phyloP scores from a whole-genome alignment of 495 filamentous ascomycete species.

The Xylaria grammica region DNA sequence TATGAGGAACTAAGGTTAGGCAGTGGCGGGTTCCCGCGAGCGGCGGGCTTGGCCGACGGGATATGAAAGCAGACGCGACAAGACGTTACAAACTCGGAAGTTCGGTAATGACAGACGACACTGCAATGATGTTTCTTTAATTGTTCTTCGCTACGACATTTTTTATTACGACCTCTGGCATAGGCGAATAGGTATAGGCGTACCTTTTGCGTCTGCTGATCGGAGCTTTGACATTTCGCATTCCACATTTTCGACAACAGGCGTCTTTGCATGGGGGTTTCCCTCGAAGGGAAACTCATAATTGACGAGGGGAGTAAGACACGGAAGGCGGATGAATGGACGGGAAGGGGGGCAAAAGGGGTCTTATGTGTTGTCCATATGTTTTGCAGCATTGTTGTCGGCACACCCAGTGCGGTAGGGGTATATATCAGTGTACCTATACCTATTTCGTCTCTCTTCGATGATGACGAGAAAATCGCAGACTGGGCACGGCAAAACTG shows the following conservation, averaged over 20 bases:
- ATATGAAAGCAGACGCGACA: conserved; percentile 22
- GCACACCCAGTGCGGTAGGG: not conserved
- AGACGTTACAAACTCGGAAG: conserved; percentile 24
- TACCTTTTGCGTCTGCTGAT: conserved; percentile 15
- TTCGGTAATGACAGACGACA: conserved; percentile 10
- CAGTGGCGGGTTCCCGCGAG: not conserved
- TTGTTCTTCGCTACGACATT: not conserved
- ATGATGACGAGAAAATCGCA: conserved; percentile 3
- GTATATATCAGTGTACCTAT: conserved; percentile 12
- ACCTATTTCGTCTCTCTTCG: not conserved
- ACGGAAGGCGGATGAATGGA: conserved; percentile 6
- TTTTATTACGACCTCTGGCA: conserved; percentile 20
- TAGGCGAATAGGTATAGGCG: conserved; percentile 23
- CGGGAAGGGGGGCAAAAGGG: conserved; percentile 1
- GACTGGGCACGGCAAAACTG: conserved; percentile 27
- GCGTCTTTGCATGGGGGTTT: conserved; percentile 24
- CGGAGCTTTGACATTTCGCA: conserved; percentile 9
- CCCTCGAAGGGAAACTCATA: conserved; percentile 16
- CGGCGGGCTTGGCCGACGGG: conserved; percentile 1
- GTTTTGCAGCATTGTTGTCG: conserved; percentile 28
- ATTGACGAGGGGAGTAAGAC: conserved; percentile 8
- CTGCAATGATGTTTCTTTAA: conserved; percentile 9
- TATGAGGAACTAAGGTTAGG: conserved; percentile 39
- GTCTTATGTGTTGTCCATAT: not conserved
- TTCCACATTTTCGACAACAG: conserved; percentile 9